These are phyloP conservation scores for Pseudogymnoascus sp. DNA, from an alignment of 2,329 filamentous ascomycete species.

Conservation along the genomic window DNA sequence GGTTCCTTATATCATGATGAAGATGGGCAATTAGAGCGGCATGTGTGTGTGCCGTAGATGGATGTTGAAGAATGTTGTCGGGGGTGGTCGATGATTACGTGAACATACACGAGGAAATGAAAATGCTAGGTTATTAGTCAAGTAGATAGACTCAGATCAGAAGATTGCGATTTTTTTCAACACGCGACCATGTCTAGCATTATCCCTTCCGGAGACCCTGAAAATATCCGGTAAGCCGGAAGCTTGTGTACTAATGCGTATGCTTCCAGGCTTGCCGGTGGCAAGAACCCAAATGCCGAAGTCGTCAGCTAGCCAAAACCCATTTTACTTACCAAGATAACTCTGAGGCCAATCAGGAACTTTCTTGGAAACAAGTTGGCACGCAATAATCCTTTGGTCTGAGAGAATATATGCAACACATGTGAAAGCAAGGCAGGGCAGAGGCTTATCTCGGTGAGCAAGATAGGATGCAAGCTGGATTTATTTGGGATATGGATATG, in stretches of 20 bases:
- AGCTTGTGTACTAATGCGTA: neutral
- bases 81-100: neutral
- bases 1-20: conserved; percentile 92
- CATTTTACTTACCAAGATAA: neutral
- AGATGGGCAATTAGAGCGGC: conserved; percentile 32
- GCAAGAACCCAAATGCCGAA: neutral
- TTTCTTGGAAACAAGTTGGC: neutral
- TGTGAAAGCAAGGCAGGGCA: conserved; percentile 3
- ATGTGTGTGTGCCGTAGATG: neutral
- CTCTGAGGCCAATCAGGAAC: neutral
- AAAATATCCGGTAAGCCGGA: neutral
- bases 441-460: conserved; percentile 2
- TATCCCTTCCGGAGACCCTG: neutral
- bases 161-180: neutral
- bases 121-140: conserved; percentile 6
- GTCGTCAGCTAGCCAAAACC: neutral
- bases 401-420: neutral
- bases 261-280: neutral
- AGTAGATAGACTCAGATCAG: conserved; percentile 2
- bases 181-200: conserved; percentile 7
- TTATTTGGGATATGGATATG: neutral
- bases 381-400: neutral
- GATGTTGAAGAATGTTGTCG: neutral
- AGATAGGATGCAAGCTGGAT: neutral
- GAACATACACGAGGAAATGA: conserved; percentile 3